Conservation (phyloP, 257 asterid genomes). For the Solanum chilense region DNA sequence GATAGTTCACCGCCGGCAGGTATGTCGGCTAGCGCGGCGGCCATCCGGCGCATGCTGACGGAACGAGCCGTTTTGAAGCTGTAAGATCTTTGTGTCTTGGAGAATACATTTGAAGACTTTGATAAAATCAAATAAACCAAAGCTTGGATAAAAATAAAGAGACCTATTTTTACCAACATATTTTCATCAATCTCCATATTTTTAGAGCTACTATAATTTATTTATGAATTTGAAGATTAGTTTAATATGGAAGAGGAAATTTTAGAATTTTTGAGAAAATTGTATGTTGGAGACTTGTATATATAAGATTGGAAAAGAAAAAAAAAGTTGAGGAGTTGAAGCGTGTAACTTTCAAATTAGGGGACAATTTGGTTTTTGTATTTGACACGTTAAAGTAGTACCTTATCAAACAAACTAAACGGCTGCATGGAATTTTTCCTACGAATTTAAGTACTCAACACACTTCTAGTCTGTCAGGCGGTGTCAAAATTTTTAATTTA, state of each 20-base stretch:
- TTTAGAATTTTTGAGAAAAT: not conserved
- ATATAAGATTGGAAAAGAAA: not conserved
- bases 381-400: not conserved
- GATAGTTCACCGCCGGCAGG: conserved; percentile 51
- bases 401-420: not conserved
- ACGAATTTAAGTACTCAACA: not conserved
- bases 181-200: conserved; percentile 24
- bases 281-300: not conserved
- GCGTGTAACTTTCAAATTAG: not conserved
- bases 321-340: not conserved
- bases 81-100: conserved; percentile 34
- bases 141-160: conserved; percentile 52
- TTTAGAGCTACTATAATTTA: not conserved
- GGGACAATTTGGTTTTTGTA: not conserved
- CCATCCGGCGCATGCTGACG: conserved; percentile 65
- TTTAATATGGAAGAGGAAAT: not conserved
- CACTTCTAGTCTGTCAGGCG: not conserved
- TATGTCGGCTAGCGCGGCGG: conserved; percentile 45
- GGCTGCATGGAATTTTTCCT: not conserved
- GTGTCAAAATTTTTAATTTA: too few species aligned
- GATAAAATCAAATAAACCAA: conserved; percentile 55
- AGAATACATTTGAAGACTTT: conserved; percentile 52
- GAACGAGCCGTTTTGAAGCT: conserved; percentile 55
- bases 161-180: conserved; percentile 33
- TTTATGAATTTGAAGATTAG: not conserved